phyloP scores from a whole-genome alignment of 371 early-diverging fungal species.

The Mycotypha africana region DNA sequence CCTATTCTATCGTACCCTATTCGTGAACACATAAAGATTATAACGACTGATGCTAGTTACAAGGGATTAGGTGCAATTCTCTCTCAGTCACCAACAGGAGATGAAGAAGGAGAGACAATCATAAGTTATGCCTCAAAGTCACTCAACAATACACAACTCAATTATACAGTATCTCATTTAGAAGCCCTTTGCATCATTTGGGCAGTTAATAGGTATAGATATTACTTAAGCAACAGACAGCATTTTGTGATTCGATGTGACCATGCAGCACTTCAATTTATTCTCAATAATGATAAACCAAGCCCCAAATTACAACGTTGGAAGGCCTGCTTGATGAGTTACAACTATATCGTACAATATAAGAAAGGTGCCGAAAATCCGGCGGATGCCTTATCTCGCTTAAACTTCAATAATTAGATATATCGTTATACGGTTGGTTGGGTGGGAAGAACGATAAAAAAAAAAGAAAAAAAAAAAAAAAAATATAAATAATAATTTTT shows the following conservation, averaged over 20 bases:
- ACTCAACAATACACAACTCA: constrained; percentile 4
- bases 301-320: constrained; percentile 18
- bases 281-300: constrained; percentile 5
- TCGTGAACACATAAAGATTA: constrained; percentile 12
- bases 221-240: constrained; percentile 20
- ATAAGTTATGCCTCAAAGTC: constrained; percentile 17
- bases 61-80: constrained; percentile 32
- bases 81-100: constrained; percentile 19
- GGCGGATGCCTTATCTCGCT: neutral
- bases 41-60: constrained; percentile 33
- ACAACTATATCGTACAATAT: constrained; percentile 2
- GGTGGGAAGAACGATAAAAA: neutral
- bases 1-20: constrained; percentile 25
- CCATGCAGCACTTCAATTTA: constrained; percentile 13
- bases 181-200: constrained; percentile 25
- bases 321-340: constrained; percentile 15
- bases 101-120: constrained; percentile 12
- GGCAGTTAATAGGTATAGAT: constrained; percentile 24
- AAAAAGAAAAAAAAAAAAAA: neutral
- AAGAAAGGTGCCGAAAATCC: neutral
- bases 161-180: neutral
- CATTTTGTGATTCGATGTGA: constrained; percentile 29
- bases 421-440: neutral
- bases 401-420: neutral
- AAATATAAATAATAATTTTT: no score